A percentile compares a stretch with the other conserved stretches of the same genome.
Evolutionary conservation across 257 asterid genomes (phyloP).

Genomic region (Petrea volubilis): DNA sequence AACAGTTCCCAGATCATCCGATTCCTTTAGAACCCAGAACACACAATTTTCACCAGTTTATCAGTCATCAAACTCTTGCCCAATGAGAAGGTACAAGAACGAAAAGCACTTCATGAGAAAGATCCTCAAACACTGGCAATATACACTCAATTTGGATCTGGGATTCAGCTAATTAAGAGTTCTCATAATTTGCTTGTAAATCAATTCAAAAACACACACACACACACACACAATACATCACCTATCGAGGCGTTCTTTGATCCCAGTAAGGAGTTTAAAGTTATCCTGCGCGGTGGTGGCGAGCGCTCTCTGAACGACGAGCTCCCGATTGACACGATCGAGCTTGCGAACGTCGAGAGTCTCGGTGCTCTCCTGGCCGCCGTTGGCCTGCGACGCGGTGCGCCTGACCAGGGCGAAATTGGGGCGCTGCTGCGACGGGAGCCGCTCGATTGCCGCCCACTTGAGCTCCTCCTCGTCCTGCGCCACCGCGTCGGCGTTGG

Average conservation of each 20-base stretch:
- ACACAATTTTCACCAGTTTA: not conserved
- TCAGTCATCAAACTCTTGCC: not conserved
- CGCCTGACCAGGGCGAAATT: slow-evolving; percentile 53
- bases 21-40: not conserved
- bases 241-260: slow-evolving; percentile 82
- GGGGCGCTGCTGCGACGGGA: slow-evolving; percentile 57
- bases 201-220: too few species aligned
- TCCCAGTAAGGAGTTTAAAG: slow-evolving; percentile 62
- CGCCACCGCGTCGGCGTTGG: slow-evolving; percentile 64
- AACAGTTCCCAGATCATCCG: not conserved
- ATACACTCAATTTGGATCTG: not conserved
- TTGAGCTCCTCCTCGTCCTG: slow-evolving; percentile 69
- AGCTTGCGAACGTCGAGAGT: slow-evolving; percentile 75
- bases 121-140: not conserved
- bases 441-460: slow-evolving; percentile 84
- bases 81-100: not conserved
- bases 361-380: slow-evolving; percentile 31
- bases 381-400: slow-evolving; percentile 25
- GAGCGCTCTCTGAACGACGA: slow-evolving; percentile 66
- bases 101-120: not conserved
- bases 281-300: slow-evolving; percentile 82
- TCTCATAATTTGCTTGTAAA: not conserved
- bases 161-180: not conserved
- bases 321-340: slow-evolving; percentile 61
- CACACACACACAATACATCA: slow-evolving; percentile 16